Evolutionary conservation across 2,329 filamentous ascomycete species (phyloP), one percentile per base, ranked within the genome.

Genomic region (Nemania sp.): DNA sequence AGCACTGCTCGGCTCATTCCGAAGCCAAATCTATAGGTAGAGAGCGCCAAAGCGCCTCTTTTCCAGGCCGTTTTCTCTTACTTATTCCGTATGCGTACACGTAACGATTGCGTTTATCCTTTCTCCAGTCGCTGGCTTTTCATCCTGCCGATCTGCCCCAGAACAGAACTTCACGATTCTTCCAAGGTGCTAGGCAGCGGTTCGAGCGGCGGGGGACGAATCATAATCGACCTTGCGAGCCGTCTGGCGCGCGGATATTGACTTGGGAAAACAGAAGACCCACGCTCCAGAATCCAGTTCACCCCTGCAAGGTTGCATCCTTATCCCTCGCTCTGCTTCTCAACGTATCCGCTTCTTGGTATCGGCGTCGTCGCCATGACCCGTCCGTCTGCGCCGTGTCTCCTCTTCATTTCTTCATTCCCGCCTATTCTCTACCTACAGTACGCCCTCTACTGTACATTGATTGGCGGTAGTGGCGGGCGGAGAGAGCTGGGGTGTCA

Each of bases 171-270:
- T 35, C 22, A 47, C 35, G n/a, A 38, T 22, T 56, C 43, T 52
- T 11, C 24, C 57, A 43, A 38, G 24, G 55, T 13, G 18, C 49
- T 47, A 66, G 11, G 27, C 53, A 53, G 71, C 72, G 70, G 70
- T 65, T 73, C 51, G 61, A 69, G 72, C 71, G 72, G 69, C 70
- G 73, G 70, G 64, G 69, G 71, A 67, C 72, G 70, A 75, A 75
- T 74, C 73, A 72, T 11, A 32, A 53, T 32, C 47, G 41, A 56
- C 26, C 66, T 45, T 32, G 64, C 66, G 65, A 75, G 72, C 72
- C 71, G 70, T 74, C 73, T 75, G 69, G 73, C 73, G 73, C 73
- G 73, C 73, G 73, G 72, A 70, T 74, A 74, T 62, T 57, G 56
- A 64, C 41, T 49, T 38, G 49, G 32, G 32, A 65, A 59, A 65